A percentile compares a stretch with the other conserved stretches of the same genome.
Evolutionary conservation across 1,139 yeast genomes (phyloP).

Genomic region (Geotrichum candidum): DNA sequence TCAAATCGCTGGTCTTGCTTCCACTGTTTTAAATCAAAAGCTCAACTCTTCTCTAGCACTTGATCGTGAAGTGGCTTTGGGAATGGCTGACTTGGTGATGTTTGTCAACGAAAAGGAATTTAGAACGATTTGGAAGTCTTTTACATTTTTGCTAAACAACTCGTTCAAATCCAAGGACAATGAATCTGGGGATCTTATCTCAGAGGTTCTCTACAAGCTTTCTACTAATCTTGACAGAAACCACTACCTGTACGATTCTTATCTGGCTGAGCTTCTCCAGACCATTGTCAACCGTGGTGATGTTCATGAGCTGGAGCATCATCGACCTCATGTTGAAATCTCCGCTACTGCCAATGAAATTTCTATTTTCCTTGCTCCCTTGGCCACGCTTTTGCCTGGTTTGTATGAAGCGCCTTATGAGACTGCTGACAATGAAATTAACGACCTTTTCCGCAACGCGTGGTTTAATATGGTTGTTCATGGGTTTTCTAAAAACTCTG

Average conservation of each 20-base stretch:
- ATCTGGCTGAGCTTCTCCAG: slow-evolving; percentile 59
- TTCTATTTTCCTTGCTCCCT: slow-evolving; percentile 59
- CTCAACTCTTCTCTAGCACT: slow-evolving; percentile 42
- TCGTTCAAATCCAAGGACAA: slow-evolving; percentile 11
- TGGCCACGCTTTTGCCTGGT: slow-evolving; percentile 68
- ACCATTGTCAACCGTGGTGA: slow-evolving; percentile 76
- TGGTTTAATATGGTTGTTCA: slow-evolving; percentile 95
- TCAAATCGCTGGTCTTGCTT: slow-evolving; percentile 71
- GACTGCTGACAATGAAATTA: slow-evolving; percentile 43
- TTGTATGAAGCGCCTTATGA: slow-evolving; percentile 42
- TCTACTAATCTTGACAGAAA: slow-evolving; percentile 38
- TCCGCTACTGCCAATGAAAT: slow-evolving; percentile 73
- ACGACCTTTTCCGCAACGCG: slow-evolving; percentile 68
- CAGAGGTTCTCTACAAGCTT: slow-evolving; percentile 38
- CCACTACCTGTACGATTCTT: slow-evolving; percentile 49
- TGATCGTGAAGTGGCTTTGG: slow-evolving; percentile 44
- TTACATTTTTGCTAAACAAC: slow-evolving; percentile 16
- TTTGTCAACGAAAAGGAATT: slow-evolving; percentile 57
- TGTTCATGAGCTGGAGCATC: slow-evolving; percentile 71
- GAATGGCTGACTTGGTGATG: slow-evolving; percentile 55
- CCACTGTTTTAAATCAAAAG: slow-evolving; percentile 80
- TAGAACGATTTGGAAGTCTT: slow-evolving; percentile 45
- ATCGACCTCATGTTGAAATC: slow-evolving; percentile 73
- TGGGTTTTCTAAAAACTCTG: slow-evolving; percentile 66
- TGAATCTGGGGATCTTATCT: slow-evolving; percentile 41